Evolutionary conservation across 805 yeast species (phyloP).

Genomic region (Ascoidea rubescens): DNA sequence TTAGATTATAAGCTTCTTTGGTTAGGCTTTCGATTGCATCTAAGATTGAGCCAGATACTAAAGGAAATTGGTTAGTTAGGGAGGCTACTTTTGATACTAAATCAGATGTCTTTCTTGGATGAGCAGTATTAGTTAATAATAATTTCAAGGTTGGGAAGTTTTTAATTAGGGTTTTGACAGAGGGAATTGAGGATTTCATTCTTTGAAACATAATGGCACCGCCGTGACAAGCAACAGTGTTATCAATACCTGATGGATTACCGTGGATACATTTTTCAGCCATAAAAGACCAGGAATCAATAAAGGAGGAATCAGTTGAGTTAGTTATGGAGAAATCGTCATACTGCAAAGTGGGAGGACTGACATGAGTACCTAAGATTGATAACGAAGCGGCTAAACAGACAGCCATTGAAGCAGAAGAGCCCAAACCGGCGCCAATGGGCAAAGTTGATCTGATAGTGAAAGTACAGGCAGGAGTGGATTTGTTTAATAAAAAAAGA

Average conservation of each 20-base stretch:
- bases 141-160: slow-evolving; percentile 63
- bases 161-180: slow-evolving; percentile 48
- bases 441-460: slow-evolving; percentile 76
- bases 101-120: slow-evolving; percentile 79
- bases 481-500: slow-evolving; percentile 31
- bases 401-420: slow-evolving; percentile 84
- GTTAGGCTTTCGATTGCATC: slow-evolving; percentile 69
- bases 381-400: slow-evolving; percentile 67
- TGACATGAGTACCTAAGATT: slow-evolving; percentile 41
- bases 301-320: slow-evolving; percentile 19
- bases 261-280: slow-evolving; percentile 96
- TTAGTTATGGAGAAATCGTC: slow-evolving; percentile 19
- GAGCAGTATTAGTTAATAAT: slow-evolving; percentile 68
- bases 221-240: slow-evolving; percentile 90
- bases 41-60: slow-evolving; percentile 41
- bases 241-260: slow-evolving; percentile 92
- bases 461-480: slow-evolving; percentile 35
- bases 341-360: slow-evolving; percentile 20
- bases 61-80: slow-evolving; percentile 37
- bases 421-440: slow-evolving; percentile 93
- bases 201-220: slow-evolving; percentile 90
- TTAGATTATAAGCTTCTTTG: slow-evolving; percentile 52
- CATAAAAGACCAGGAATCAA: slow-evolving; percentile 79
- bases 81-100: slow-evolving; percentile 67
- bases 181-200: slow-evolving; percentile 23